Evolutionary conservation across 2,329 filamentous ascomycete genomes (phyloP).

Genomic region (Neodidymelliopsis sp.): DNA sequence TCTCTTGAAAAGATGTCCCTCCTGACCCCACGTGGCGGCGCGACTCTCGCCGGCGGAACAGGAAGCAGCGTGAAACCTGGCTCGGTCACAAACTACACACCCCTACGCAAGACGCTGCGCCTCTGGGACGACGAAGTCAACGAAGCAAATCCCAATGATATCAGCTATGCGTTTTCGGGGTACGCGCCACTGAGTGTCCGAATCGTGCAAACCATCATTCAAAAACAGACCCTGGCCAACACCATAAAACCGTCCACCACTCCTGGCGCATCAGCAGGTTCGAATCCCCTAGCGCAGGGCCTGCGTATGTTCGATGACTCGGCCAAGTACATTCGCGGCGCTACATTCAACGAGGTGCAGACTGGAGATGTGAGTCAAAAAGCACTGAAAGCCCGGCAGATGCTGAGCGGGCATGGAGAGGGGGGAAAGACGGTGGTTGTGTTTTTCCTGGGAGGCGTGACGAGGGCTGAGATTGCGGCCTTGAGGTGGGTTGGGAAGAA

Average conservation of each 20-base stretch:
- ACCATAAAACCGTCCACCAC: slow-evolving; percentile 59
- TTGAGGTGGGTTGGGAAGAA: slow-evolving; percentile 87
- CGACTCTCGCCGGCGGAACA: slow-evolving; percentile 56
- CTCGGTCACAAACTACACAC: slow-evolving; percentile 81
- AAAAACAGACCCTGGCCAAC: slow-evolving; percentile 82
- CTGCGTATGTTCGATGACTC: slow-evolving; percentile 95
- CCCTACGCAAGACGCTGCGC: slow-evolving; percentile 82
- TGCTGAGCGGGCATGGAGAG: slow-evolving; percentile 70
- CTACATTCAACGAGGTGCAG: slow-evolving; percentile 90
- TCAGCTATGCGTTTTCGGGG: slow-evolving; percentile 97
- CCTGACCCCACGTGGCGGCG: slow-evolving; percentile 67
- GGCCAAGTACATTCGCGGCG: slow-evolving; percentile 84
- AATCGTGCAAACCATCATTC: slow-evolving; percentile 88
- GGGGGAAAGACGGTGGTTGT: slow-evolving; percentile 83
- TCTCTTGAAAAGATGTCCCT: slow-evolving; percentile 89
- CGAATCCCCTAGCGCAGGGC: slow-evolving; percentile 71
- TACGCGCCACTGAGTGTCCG: slow-evolving; percentile 93
- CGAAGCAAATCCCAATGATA: slow-evolving; percentile 90
- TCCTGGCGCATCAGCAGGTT: slow-evolving; percentile 48
- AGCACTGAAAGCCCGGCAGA: slow-evolving; percentile 82
- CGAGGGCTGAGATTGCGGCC: slow-evolving; percentile 94
- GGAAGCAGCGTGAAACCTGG: slow-evolving; percentile 44
- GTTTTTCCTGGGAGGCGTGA: slow-evolving; percentile 98
- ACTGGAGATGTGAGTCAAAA: slow-evolving; percentile 81
- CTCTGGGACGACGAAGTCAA: slow-evolving; percentile 97